Conservation (phyloP, 2,329 filamentous ascomycete genomes). For the Pezicula neosporulosa region DNA sequence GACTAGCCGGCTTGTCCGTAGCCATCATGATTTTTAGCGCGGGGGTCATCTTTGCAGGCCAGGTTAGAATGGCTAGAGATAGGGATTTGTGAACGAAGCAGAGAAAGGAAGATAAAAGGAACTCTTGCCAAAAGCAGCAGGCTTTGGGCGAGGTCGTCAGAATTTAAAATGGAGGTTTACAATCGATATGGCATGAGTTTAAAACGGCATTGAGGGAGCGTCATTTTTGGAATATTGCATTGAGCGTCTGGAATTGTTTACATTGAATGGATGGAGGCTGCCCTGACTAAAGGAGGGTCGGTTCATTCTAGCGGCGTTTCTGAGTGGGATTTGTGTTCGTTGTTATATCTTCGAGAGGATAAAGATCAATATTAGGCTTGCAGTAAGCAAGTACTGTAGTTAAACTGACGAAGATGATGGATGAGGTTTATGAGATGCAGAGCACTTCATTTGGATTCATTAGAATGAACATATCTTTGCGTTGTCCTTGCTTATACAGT, state of each 20-base stretch:
- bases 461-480: too few species aligned
- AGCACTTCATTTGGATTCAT: too few species aligned
- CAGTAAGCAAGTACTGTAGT: not conserved
- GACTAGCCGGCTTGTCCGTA: conserved; percentile 21
- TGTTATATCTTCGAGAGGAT: not conserved
- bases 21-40: conserved; percentile 8
- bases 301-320: not conserved
- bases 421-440: not conserved
- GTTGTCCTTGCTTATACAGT: too few species aligned
- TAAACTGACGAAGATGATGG: not conserved
- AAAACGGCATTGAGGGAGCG: too few species aligned
- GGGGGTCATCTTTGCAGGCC: not conserved
- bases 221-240: too few species aligned
- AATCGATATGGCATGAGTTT: too few species aligned
- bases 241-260: too few species aligned
- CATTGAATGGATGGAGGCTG: not conserved
- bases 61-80: too few species aligned
- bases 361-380: too few species aligned
- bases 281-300: not conserved
- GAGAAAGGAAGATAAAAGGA: not conserved
- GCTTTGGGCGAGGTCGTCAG: too few species aligned
- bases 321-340: not conserved
- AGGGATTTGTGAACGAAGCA: not conserved
- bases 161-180: too few species aligned
- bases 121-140: too few species aligned